Conservation (phyloP, 78 protist species). For the Cavenderia fasciculata region DNA sequence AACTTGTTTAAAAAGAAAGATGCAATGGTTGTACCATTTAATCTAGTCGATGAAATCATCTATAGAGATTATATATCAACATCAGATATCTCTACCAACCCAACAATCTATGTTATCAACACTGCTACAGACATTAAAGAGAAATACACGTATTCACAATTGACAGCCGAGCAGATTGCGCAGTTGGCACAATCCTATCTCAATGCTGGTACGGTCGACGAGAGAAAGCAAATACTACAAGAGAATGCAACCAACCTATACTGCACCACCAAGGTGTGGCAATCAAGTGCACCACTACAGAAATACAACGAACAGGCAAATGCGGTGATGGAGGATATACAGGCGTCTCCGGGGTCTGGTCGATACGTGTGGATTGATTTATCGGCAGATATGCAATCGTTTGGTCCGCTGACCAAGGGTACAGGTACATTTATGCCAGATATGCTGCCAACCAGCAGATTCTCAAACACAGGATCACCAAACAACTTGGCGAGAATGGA, state of each 20-base stretch:
- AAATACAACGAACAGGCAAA: not conserved
- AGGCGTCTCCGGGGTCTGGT: not conserved
- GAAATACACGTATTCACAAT: conserved; percentile 9
- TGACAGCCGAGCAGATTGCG: too few species aligned
- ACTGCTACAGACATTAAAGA: not conserved
- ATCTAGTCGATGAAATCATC: not conserved
- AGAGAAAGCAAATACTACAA: too few species aligned
- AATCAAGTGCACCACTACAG: conserved; percentile 2
- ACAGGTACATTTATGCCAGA: conserved; percentile 18
- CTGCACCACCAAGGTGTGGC: conserved; percentile 57
- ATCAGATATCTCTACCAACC: not conserved
- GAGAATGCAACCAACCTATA: not conserved
- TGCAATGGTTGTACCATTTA: not conserved
- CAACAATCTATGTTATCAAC: conserved; percentile 2
- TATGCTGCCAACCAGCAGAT: conserved; percentile 4
- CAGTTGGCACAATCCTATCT: too few species aligned
- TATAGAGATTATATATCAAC: not conserved
- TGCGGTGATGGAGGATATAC: not conserved
- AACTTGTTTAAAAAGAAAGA: not conserved
- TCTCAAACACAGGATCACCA: not conserved
- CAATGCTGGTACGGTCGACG: too few species aligned
- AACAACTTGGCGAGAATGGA: not conserved
- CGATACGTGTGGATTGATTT: conserved; percentile 70
- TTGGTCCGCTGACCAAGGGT: conserved; percentile 69
- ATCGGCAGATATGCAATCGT: not conserved